phyloP scores from a whole-genome alignment of 1,139 yeast species.

The Barnettozyma hawaiiensis region DNA sequence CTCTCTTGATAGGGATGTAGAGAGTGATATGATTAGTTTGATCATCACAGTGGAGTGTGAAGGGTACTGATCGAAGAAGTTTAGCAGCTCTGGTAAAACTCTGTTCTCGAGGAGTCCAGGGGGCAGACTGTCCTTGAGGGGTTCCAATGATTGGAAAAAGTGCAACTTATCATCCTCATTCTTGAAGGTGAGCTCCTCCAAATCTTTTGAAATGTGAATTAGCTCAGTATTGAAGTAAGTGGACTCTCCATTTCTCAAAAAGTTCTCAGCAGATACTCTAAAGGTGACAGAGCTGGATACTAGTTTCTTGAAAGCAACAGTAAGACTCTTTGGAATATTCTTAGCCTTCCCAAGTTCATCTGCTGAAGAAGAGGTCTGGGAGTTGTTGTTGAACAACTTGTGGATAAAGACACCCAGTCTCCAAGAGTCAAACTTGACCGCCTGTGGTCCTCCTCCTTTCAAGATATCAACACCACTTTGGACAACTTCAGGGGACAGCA shows the following conservation, averaged over 20 bases:
- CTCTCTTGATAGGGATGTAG: conserved; percentile 35
- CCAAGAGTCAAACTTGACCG: conserved; percentile 55
- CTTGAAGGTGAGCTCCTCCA: conserved; percentile 49
- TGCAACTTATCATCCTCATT: conserved; percentile 46
- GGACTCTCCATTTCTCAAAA: conserved; percentile 40
- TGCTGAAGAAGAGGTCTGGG: conserved; percentile 9
- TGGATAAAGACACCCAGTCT: conserved; percentile 54
- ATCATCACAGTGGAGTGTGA: conserved; percentile 35
- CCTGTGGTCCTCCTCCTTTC: conserved; percentile 30
- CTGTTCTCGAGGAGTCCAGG: conserved; percentile 56
- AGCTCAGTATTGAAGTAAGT: conserved; percentile 41
- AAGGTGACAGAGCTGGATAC: conserved; percentile 30
- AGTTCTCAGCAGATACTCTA: conserved; percentile 46
- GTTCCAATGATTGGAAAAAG: conserved; percentile 44
- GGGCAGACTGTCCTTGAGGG: conserved; percentile 38
- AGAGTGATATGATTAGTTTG: conserved; percentile 42
- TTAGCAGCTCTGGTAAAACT: conserved; percentile 64
- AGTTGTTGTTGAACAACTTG: conserved; percentile 36
- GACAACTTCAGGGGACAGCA: conserved; percentile 41
- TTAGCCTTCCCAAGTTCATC: conserved; percentile 22
- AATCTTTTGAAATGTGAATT: conserved; percentile 41
- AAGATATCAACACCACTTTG: conserved; percentile 40
- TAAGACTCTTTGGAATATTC: conserved; percentile 29
- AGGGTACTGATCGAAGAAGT: conserved; percentile 30
- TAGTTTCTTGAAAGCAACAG: conserved; percentile 28